These are phyloP conservation scores for Fusarium sp. DNA, from an alignment of 2,329 filamentous ascomycete genomes.

Conservation along the genomic window DNA sequence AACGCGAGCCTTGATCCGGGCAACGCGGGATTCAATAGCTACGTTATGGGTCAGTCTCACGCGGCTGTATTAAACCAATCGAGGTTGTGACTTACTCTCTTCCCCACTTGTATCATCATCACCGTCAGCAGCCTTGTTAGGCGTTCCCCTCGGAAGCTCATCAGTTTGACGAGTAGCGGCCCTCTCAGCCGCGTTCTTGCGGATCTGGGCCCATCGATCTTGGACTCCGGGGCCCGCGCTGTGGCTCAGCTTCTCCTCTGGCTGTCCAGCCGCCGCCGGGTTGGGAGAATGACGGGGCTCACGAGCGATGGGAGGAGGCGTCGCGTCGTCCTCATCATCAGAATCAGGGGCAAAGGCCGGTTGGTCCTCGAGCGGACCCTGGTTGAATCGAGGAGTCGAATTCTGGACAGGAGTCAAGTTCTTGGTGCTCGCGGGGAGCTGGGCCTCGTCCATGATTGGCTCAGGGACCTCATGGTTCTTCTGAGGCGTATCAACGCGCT, in stretches of 20 bases:
- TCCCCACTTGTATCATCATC: conserved; percentile 96
- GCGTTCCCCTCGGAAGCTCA: conserved; percentile 72
- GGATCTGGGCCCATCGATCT: conserved; percentile 96
- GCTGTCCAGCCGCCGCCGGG: conserved; percentile 46
- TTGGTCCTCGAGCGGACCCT: conserved; percentile 89
- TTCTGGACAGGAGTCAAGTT: conserved; percentile 29
- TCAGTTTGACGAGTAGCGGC: conserved; percentile 77
- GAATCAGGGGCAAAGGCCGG: conserved; percentile 84
- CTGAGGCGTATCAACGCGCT: conserved; percentile 41
- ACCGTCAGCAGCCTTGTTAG: conserved; percentile 72
- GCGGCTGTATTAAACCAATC: neutral
- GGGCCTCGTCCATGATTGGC: conserved; percentile 39
- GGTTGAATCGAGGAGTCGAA: conserved; percentile 79
- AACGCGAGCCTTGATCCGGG: conserved; percentile 97
- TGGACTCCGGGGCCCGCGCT: conserved; percentile 59
- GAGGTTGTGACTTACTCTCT: conserved; percentile 80
- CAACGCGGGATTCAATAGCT: conserved; percentile 97
- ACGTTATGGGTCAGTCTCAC: conserved; percentile 42
- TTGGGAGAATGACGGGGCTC: conserved; percentile 51
- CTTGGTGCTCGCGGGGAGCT: conserved; percentile 36
- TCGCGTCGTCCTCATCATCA: conserved; percentile 65
- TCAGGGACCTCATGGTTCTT: conserved; percentile 40
- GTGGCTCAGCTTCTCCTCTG: conserved; percentile 54
- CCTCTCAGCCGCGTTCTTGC: conserved; percentile 92
- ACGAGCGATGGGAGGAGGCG: conserved; percentile 68